Evolutionary conservation across 257 asterid species (phyloP).

Genomic region (Primulina tabacum): DNA sequence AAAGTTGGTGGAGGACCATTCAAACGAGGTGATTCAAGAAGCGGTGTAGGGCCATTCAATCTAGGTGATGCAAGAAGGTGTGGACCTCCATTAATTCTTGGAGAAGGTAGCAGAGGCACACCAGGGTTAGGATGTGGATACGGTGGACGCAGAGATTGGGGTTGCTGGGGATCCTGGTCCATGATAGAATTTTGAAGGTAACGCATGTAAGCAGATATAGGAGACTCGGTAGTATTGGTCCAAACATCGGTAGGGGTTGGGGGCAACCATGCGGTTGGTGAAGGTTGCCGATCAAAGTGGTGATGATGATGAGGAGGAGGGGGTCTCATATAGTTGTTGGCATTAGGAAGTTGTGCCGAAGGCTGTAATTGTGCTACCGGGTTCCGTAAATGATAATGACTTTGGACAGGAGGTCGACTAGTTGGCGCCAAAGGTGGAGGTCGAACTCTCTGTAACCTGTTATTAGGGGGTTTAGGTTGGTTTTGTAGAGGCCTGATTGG

Average conservation of each 20-base stretch:
- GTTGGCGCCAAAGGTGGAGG: constrained; percentile 81
- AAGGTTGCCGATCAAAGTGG: constrained; percentile 49
- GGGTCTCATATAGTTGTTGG: constrained; percentile 47
- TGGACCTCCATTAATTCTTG: constrained; percentile 44
- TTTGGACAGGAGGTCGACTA: constrained; percentile 57
- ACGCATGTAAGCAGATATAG: constrained; percentile 81
- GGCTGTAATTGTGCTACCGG: constrained; percentile 35
- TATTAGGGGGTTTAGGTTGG: constrained; percentile 60
- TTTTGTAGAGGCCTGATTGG: constrained; percentile 62
- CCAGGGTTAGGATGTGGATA: constrained; percentile 32
- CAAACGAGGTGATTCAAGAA: constrained; percentile 51
- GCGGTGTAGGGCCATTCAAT: constrained; percentile 46
- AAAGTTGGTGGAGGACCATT: constrained; percentile 54
- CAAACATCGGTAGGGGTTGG: constrained; percentile 68
- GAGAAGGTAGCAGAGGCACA: constrained; percentile 41
- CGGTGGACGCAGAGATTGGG: constrained; percentile 33
- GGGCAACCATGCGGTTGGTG: constrained; percentile 44
- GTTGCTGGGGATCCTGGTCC: constrained; percentile 49
- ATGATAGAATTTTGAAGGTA: constrained; percentile 74
- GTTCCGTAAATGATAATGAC: constrained; percentile 43
- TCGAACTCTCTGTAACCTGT: constrained; percentile 72
- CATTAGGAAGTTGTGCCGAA: constrained; percentile 39
- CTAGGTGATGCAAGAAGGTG: constrained; percentile 38
- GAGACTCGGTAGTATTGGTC: constrained; percentile 78
- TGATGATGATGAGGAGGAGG: constrained; percentile 33